Base-by-base conservation (phyloP, 768 basidiomycete species). In the Xanthoconium purpureum region DNA sequence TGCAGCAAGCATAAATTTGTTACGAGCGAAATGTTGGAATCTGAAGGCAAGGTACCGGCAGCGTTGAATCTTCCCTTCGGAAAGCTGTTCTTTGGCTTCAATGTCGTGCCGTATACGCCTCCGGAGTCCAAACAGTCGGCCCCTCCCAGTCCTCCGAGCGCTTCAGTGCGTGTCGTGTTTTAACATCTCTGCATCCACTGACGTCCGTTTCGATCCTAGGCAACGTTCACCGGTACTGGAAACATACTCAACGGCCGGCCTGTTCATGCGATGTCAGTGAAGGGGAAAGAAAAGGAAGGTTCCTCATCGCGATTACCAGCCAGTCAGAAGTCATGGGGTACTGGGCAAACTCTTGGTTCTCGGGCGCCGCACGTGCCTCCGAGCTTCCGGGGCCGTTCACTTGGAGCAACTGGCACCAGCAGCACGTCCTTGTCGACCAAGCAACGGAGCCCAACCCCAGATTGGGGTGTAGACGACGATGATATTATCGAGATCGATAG, bases 21-120 rank as follows among this genome's bases (percentile, higher is more conserved):
- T 30, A 92, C 94, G 2, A 93, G 89, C 59, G 85, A 83, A 45
- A 83, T 82, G 14, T 74, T 94, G 14, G 89, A 91, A 55, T 77
- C 83, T 17, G 87, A 87, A 18, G 79, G 75, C 47, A 88, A 90
- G 64, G 93, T 90, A 9, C 96, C 97, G 5, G 94, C 92, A 0
- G 87, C 94, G 9, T 77, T 99, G 40, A 89, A 88, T 61, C 77
- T 99, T 11, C 94, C 97, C 0, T 88, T 89, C 60, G 97, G 97
- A 13, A 89, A 97, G 62, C 78, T 99, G 18, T 99, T 99, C 78
- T 98, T 99, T 66, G 97, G 97, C 11, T 99, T 88, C 75, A 89
- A 90, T 57, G 82, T 91, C 54, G 75, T 83, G 2, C 78, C 88
- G 1, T 91, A 91, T 67, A 77, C 73, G 4, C 83, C 84, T 8